Evolutionary conservation across 202 grass and related monocot genomes (phyloP), one percentile per base, ranked within the genome.

Genomic region (Digitaria exilis): DNA sequence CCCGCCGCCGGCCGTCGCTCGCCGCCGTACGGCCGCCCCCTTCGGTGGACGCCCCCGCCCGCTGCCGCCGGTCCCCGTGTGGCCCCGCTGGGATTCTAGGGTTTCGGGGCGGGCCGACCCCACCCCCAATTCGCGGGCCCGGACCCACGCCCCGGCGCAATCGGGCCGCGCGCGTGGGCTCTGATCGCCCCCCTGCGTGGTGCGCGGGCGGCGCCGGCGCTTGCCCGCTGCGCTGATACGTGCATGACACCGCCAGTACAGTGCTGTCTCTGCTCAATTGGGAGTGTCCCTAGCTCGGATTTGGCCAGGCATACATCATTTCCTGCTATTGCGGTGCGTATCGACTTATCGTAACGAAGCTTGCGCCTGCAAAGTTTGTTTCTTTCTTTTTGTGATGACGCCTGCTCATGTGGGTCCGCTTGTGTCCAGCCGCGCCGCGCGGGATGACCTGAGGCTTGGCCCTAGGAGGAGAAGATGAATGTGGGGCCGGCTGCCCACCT

Each of bases 401-500:
- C n/a, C n/a, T n/a, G 55, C 72, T 62, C 45, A 24, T 25, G 49
- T 60, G 50, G 5, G 8, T 37, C 57, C 26, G n/a, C 61, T 71
- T 71, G 18, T n/a, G 14, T 80, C 18, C 75, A 87, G 84, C 32
- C 6, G 2, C 28, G 25, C 52, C 26, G 32, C 4, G 17, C 1
- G 52, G 68, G 56, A 77, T 87, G 81, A 77, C 49, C 84, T 87
- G 84, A 87, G 34, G 75, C 31, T 67, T 10, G 2, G 44, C 69
- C 34, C n/a, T n/a, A n/a, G 11, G 51, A 15, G 1, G 69, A n/a
- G 4, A 84, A 63, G 55, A 90, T 90, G 88, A 87, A 90, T 90
- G 88, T 87, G 63, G 88, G 84, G 54, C 88, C 80, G 76, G 62
- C 88, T 37, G 39, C 88, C 25, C 88, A 84, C 84, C 84, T 90